phyloP scores from a whole-genome alignment of 108 stramenopile species.

The Conticribra guillardii region DNA sequence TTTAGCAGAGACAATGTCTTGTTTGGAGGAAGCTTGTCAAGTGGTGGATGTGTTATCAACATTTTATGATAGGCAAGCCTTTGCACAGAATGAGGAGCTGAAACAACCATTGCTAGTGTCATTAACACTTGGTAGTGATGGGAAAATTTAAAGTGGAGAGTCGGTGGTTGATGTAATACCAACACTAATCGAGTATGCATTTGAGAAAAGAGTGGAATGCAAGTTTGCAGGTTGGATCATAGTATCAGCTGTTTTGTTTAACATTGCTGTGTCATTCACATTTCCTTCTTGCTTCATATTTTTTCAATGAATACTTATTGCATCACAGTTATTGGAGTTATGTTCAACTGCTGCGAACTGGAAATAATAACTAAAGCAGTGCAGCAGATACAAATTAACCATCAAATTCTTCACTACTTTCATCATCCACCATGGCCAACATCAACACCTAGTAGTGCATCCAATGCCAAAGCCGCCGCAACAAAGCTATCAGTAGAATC shows the following conservation, averaged over 20 bases:
- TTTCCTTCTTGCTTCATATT: too few relatives aligned
- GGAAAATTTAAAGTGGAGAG: constrained; percentile 68
- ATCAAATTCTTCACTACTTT: constrained; percentile 26
- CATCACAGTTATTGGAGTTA: constrained; percentile 48
- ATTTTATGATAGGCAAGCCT: constrained; percentile 1
- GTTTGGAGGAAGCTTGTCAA: constrained; percentile 73
- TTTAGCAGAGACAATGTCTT: constrained; percentile 85
- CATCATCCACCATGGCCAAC: constrained; percentile 14
- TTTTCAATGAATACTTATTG: background rate
- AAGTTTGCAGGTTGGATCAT: constrained; percentile 24
- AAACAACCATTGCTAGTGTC: constrained; percentile 66
- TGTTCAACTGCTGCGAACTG: constrained; percentile 86
- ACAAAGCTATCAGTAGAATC: too few relatives aligned
- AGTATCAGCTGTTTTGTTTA: too few relatives aligned
- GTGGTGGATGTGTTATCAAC: constrained; percentile 60
- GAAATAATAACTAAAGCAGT: constrained; percentile 79
- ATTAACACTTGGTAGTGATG: constrained; percentile 65
- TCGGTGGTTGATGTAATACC: constrained; percentile 42
- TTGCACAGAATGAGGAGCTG: background rate
- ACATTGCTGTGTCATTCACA: too few relatives aligned
- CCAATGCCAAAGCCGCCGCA: too few relatives aligned
- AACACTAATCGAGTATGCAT: constrained; percentile 35
- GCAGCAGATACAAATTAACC: constrained; percentile 37
- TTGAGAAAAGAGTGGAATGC: constrained; percentile 38
- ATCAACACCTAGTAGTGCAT: too few relatives aligned